Base-by-base conservation (phyloP, 78 protist genomes). In the Bodo saltans region DNA sequence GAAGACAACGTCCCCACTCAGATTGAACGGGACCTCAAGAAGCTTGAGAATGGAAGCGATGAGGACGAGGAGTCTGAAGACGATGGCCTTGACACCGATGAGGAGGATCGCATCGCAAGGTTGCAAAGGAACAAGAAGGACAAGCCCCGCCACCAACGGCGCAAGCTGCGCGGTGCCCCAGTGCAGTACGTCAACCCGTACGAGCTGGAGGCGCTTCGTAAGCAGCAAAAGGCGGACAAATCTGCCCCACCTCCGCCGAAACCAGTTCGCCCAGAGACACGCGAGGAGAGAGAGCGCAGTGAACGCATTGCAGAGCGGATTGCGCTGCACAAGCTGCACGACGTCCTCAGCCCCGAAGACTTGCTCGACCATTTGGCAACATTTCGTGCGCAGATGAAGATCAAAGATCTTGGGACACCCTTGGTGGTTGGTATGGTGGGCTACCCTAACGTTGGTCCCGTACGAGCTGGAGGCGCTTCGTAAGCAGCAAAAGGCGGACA, bases 401-500 rank as follows among this genome's bases (percentile, higher is more conserved):
- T 76, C 34, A 17, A 8, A 8, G 81, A 4, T 29, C n/a, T n/a
- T n/a, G 81, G 81, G 30, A 39, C 38, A 67, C 53, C 81, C 34
- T 47, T 76, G 67, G 42, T 76, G 81, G 81, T 74, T 34, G 98
- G 98, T 25, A 42, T 95, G n/a, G 93, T 96, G 1, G 99, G 99
- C 12, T 98, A 92, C 88, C 99, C 99, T 0, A 98, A 98, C 84
- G 99, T 98, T 34, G 99, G 99, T 52, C 70, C 68, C 79, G 34
- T 74, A 35, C 79, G 79, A 47, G 33, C 3, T 12, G 81, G 28
- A 40, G 26, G 28, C 4, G 52, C 37, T 12, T 27, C 4, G 12
- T 11, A 3, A 30, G 40, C 67, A 29, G 53, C 12, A 76, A 27
- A 39, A 4, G 4, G 33, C 38, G 69, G 35, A 1, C 34, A 25